These are phyloP conservation scores for Penicillium sp. DNA, from an alignment of 2,329 filamentous ascomycete species.

Conservation along the genomic window DNA sequence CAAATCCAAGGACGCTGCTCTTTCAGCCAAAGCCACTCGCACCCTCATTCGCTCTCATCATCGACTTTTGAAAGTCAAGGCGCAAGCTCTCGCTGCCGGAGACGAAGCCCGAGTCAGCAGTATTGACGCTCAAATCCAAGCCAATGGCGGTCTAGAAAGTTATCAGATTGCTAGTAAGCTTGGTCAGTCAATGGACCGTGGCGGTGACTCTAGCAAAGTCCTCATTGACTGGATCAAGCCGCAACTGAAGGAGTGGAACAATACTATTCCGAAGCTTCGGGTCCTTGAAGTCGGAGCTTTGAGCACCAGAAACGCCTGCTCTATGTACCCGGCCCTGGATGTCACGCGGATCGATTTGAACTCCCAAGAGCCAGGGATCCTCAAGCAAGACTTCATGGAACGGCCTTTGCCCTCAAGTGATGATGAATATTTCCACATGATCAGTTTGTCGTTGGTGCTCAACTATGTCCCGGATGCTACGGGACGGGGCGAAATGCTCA, in stretches of 20 bases:
- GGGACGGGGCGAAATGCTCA: conserved; percentile 80
- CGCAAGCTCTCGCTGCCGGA: conserved; percentile 51
- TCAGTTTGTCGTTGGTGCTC: conserved; percentile 87
- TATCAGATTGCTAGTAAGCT: conserved; percentile 64
- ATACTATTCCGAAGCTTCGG: conserved; percentile 45
- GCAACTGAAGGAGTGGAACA: conserved; percentile 25
- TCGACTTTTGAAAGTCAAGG: conserved; percentile 57
- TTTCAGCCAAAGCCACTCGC: conserved; percentile 59
- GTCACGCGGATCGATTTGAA: conserved; percentile 86
- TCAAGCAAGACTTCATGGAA: conserved; percentile 92
- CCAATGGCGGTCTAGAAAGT: conserved; percentile 57
- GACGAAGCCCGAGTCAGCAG: conserved; percentile 42
- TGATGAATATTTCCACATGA: conserved; percentile 75
- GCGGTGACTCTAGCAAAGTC: conserved; percentile 62
- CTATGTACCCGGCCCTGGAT: conserved; percentile 66
- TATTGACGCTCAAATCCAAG: conserved; percentile 52
- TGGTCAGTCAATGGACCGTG: conserved; percentile 59
- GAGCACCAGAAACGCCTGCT: conserved; percentile 81
- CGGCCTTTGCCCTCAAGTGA: conserved; percentile 64
- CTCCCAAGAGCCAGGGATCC: conserved; percentile 73
- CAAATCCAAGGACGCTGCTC: conserved; percentile 35
- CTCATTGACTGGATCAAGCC: conserved; percentile 58
- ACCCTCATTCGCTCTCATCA: conserved; percentile 61
- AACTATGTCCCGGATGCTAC: conserved; percentile 85
- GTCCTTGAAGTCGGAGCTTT: conserved; percentile 90